Evolutionary conservation across 1,284 basidiomycete genomes (phyloP), one percentile per base, ranked within the genome.

Genomic region (Cystobasidiaceae sp.): DNA sequence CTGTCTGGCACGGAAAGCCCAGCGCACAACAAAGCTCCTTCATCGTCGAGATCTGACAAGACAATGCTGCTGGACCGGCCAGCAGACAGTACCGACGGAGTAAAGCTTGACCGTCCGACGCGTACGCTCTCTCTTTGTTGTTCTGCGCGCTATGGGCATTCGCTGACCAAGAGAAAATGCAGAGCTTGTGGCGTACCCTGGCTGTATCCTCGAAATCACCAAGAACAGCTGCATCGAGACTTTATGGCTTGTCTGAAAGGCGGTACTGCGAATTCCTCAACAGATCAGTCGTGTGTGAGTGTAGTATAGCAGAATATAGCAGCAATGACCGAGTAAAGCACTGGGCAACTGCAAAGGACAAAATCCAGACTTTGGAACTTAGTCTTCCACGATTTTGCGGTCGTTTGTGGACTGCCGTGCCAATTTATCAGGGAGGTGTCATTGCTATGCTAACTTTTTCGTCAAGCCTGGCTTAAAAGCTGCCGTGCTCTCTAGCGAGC

Each of bases 61-160:
- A 70, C 71, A 7, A 72, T 74, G 69, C 67, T 71, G 11, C 50
- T 74, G 7, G 73, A 74, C 55, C 63, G 73, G 25, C 68, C 70
- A 27, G 73, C 70, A 7, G 68, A 67, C 32, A 64, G 51, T 5
- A 46, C 50, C n/a, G 64, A 67, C 4, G 67, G 64, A 15, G 39
- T 58, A 21, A 59, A 54, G 41, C 41, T 72, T 8, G 62, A 66
- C 25, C 69, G 69, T 7, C 67, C 72, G 48, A 74, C 71, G 11
- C 59, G 72, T 73, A 50, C 49, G 69, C n/a, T 25, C 13, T n/a
- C 15, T 27, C n/a, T n/a, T n/a, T n/a, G n/a, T n/a, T n/a, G 15
- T 9, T 23, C 30, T 28, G 4, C 17, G 3, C 15, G 25, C 48
- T 5, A 17, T 6, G 39, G 15, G 15, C 23, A 45, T 6, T 33